phyloP scores from a whole-genome alignment of 768 basidiomycete genomes.

The Mycena rosella region DNA sequence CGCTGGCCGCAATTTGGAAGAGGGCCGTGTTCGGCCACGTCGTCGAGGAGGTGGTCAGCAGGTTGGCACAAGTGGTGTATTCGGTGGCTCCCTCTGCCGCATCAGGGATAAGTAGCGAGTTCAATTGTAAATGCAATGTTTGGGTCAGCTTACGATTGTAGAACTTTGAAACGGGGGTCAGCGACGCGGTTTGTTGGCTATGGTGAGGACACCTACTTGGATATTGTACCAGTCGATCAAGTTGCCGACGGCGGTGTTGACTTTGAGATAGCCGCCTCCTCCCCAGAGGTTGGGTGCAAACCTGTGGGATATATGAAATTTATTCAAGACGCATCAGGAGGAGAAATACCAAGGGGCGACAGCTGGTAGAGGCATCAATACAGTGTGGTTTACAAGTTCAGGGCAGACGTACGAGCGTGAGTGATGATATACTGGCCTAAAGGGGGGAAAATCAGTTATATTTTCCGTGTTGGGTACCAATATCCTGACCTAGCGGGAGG shows the following conservation, averaged over 20 bases:
- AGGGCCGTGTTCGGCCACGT: slow-evolving; percentile 61
- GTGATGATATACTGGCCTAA: slow-evolving; percentile 62
- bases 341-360: slow-evolving; percentile 62
- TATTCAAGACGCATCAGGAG: not conserved
- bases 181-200: not conserved
- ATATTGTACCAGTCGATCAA: slow-evolving; percentile 76
- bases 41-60: slow-evolving; percentile 64
- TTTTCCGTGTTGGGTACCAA: too few relatives aligned
- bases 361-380: slow-evolving; percentile 44
- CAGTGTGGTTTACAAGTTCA: not conserved
- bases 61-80: slow-evolving; percentile 72
- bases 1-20: slow-evolving; percentile 58
- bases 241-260: slow-evolving; percentile 64
- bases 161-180: slow-evolving; percentile 43
- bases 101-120: not conserved
- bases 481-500: slow-evolving; percentile 62
- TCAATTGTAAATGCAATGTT: too few relatives aligned
- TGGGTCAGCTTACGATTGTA: slow-evolving; percentile 49
- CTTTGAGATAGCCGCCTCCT: slow-evolving; percentile 67
- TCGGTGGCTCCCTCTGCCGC: slow-evolving; percentile 63
- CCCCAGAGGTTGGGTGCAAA: slow-evolving; percentile 51
- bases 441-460: too few relatives aligned
- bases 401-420: slow-evolving; percentile 62
- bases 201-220: slow-evolving; percentile 50
- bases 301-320: not conserved